These are phyloP conservation scores for Cryptococcus sp. DNA, from an alignment of 1,284 basidiomycete species.

Conservation along the genomic window DNA sequence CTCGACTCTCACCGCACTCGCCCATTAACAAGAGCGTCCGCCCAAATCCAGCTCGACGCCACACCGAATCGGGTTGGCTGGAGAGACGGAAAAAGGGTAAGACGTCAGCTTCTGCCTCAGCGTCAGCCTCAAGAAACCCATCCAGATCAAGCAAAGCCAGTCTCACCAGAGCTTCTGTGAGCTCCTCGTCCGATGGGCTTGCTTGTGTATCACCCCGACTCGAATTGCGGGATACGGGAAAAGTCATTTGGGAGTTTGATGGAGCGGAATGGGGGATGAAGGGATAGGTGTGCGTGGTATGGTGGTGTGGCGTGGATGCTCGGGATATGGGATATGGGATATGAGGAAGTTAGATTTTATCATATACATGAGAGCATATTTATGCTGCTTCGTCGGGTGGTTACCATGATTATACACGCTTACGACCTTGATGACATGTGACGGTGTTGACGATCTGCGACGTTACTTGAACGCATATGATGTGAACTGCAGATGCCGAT, in stretches of 20 bases:
- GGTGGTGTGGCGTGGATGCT: background rate
- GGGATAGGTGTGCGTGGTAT: background rate
- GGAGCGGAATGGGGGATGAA: background rate
- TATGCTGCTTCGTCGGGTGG: background rate
- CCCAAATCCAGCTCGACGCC: slow-evolving; percentile 10
- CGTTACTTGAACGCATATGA: too few relatives aligned
- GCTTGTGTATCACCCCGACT: background rate
- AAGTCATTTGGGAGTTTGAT: background rate
- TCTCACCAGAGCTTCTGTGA: background rate
- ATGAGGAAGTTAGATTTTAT: background rate
- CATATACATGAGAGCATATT: background rate
- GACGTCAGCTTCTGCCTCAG: background rate
- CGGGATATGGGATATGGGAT: background rate
- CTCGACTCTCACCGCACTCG: background rate
- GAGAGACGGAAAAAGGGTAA: slow-evolving; percentile 11
- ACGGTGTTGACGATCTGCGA: background rate
- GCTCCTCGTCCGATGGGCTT: background rate
- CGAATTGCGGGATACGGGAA: background rate
- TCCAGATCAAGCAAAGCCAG: background rate
- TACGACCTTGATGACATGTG: background rate
- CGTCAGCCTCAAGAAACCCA: background rate
- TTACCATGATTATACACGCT: background rate
- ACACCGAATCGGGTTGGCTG: slow-evolving; percentile 30
- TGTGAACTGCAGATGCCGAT: too few relatives aligned
- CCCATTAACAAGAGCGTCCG: background rate